Conservation (phyloP, 2,329 filamentous ascomycete species). For the Cladosporium cucumerinum region DNA sequence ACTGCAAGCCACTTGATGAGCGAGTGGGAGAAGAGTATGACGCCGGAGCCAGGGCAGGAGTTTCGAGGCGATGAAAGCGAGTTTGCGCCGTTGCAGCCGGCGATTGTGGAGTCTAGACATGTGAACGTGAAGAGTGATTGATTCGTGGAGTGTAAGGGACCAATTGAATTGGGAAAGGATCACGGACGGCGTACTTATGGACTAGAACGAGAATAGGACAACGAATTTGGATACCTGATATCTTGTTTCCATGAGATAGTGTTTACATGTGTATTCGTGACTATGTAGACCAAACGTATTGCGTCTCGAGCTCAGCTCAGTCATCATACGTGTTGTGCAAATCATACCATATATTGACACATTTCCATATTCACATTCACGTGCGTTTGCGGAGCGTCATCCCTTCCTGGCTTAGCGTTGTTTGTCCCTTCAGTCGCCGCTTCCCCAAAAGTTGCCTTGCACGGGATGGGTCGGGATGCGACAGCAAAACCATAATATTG, state of each 20-base stretch:
- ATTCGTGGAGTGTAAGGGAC: not conserved
- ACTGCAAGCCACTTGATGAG: constrained; percentile 84
- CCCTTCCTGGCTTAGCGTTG: not conserved
- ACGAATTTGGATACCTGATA: not conserved
- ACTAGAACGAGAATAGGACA: constrained; percentile 1
- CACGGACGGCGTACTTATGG: not conserved
- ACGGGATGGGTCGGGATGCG: not conserved
- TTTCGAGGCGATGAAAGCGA: constrained; percentile 15
- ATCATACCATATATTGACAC: not conserved
- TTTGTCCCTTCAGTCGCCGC: not conserved
- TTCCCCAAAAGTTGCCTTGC: constrained; percentile 8
- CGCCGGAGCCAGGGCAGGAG: constrained; percentile 16
- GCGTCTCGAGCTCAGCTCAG: not conserved
- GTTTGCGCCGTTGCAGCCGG: constrained; percentile 1
- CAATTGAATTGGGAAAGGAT: not conserved
- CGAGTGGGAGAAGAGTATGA: constrained; percentile 82
- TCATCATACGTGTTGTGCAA: not conserved
- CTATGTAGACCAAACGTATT: not conserved
- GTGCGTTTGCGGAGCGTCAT: not conserved
- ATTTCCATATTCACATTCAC: not conserved
- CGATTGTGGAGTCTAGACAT: not conserved
- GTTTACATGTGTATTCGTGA: not conserved
- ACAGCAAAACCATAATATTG: not conserved
- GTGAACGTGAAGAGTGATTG: constrained; percentile 5
- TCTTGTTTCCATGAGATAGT: not conserved